Evolutionary conservation across 2,329 filamentous ascomycete species (phyloP), one percentile per base, ranked within the genome.

Genomic region (Trichoderma brevicompactum): DNA sequence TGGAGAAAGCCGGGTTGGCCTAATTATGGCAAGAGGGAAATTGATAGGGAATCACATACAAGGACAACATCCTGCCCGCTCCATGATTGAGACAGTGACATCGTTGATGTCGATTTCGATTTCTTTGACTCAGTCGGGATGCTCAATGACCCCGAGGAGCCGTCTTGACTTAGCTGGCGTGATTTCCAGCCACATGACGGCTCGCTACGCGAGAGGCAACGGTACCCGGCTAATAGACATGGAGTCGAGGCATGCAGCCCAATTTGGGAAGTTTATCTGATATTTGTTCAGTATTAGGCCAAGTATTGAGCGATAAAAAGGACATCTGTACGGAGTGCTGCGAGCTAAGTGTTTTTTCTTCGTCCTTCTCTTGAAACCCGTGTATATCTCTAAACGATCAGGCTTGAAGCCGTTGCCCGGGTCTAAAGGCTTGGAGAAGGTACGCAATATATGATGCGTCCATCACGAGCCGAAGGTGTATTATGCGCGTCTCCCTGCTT

Each of bases 91-190:
- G 12, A 36, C n/a, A 19, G 43, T 60, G 43, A 13, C 59, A 19
- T 62, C n/a, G 40, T 44, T 53, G 28, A 36, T 23, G 5, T 28
- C 23, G 2, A 28, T 41, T 17, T 34, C 5, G 23, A 7, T 12
- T 28, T 28, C 23, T 7, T 32, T 43, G 53, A 17, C 41, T 19
- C 32, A 48, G 38, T 43, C 59, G 59, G 59, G 38, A 8, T 44
- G 48, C 28, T 62, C 36, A 28, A 23, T 12, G 28, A 62, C 36
- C 59, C 59, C 59, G 59, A 62, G 19, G 41, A 53, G 59, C 59
- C 59, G 59, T 53, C 15, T 28, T 19, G 32, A 28, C 38, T 15
- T 28, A 28, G 5, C 23, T 28, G 23, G 23, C 23, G 23, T 28
- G 23, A 28, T 28, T 28, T 28, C 23, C 23, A 28, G 48, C 59